Base-by-base conservation (phyloP, 164 flowering plant species). In the Litsea cubeba region DNA sequence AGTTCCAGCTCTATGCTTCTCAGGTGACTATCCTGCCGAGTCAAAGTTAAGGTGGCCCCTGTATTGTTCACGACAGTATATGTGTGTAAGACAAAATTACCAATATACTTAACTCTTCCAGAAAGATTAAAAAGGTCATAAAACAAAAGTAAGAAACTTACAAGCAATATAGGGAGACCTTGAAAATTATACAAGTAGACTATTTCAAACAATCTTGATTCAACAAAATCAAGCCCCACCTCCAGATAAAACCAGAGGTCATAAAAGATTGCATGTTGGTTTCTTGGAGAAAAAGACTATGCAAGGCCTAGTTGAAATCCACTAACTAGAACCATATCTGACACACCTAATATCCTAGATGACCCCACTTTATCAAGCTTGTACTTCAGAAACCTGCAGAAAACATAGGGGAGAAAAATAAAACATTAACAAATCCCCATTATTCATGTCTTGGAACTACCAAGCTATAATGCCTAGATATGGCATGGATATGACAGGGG, bases 1-100 rank as follows among this genome's bases (percentile, higher is more conserved):
- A 86, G 77, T 68, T 80, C 69, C 76, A 75, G 69, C 65, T 70
- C 60, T 26, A 40, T 65, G 25, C 69, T 76, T 73, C 72, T 69
- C 69, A 58, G 50, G 69, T 7, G 58, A 71, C 60, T 50, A 74
- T 66, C 85, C 74, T 63, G 71, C 49, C 12, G 20, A 70, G 23
- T 62, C 63, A 22, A 63, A 28, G 65, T 25, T 35, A 69, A 75
- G 70, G 73, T 51, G 54, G 50, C 8, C n/a, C 68, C 28, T 72
- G 5, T 54, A 64, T 65, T 57, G 8, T 40, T 40, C 11, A 4
- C 46, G 2, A 40, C 46, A 40, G 46, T 40, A 40, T 7, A 40
- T 8, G 8, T 40, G 46, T 40, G 46, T 40, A 40, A 40, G 30
- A 17, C 25, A 26, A 69, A 22, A 69, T 4, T 62, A 32, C 10